phyloP scores from a whole-genome alignment of 805 yeast genomes.

The Ascoidea asiatica region DNA sequence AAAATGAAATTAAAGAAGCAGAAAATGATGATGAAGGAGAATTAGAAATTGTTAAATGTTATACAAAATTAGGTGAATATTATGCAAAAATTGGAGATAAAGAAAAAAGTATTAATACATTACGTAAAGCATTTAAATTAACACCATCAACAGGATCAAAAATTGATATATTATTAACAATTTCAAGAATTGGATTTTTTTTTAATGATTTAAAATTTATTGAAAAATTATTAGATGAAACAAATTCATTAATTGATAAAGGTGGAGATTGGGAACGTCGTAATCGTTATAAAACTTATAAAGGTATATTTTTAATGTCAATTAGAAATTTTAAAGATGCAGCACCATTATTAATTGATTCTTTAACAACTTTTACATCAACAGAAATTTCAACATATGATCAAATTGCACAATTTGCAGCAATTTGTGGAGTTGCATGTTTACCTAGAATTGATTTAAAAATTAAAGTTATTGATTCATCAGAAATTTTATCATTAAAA shows the following conservation, averaged over 20 bases:
- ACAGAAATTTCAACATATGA: slow-evolving; percentile 83
- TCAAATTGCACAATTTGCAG: slow-evolving; percentile 78
- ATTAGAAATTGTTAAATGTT: slow-evolving; percentile 61
- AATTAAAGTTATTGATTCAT: slow-evolving; percentile 77
- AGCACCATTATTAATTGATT: slow-evolving; percentile 72
- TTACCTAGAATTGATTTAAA: slow-evolving; percentile 78
- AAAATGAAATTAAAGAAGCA: slow-evolving; percentile 30
- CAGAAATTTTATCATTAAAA: slow-evolving; percentile 75
- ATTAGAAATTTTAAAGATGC: slow-evolving; percentile 82
- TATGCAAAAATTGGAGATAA: slow-evolving; percentile 79
- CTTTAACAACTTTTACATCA: slow-evolving; percentile 90
- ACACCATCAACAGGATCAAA: slow-evolving; percentile 83
- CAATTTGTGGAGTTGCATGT: slow-evolving; percentile 75
- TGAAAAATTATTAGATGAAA: slow-evolving; percentile 59
- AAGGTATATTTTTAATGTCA: slow-evolving; percentile 73
- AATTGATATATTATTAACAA: slow-evolving; percentile 73
- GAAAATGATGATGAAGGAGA: slow-evolving; percentile 70
- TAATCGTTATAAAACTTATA: slow-evolving; percentile 83
- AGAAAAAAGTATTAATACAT: slow-evolving; percentile 48
- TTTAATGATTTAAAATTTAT: slow-evolving; percentile 64
- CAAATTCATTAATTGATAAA: slow-evolving; percentile 68
- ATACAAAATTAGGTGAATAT: slow-evolving; percentile 76
- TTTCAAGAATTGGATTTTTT: slow-evolving; percentile 82
- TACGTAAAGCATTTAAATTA: slow-evolving; percentile 60
- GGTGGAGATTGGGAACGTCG: slow-evolving; percentile 99